Evolutionary conservation across 768 basidiomycete genomes (phyloP), one percentile per base, ranked within the genome.

Genomic region (Hydnum rufescens): DNA sequence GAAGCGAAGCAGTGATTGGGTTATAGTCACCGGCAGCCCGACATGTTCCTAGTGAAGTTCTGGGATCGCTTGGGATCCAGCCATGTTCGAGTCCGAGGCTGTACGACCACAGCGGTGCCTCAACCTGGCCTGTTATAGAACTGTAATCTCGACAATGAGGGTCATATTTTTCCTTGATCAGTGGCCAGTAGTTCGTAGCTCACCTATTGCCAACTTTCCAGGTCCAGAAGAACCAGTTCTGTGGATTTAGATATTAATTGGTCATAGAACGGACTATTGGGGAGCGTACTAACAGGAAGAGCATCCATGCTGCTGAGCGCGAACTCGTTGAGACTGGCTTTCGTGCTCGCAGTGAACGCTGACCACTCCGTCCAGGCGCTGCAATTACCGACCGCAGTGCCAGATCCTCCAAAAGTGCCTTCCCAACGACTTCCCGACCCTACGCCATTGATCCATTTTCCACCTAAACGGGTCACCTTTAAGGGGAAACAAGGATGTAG

Each of bases 221-320:
- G 1, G 86, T 92, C 93, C 93, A 97, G 74, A 95, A 97, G 74
- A 95, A 96, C 71, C 78, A 95, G 62, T 96, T 79, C 28, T 46
- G 49, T 6, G 19, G 18, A 19, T 29, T 39, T 26, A 44, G 31
- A 50, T 51, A 56, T 23, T 31, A 32, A 25, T 6, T 23, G 54
- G 26, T 8, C 19, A 8, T 8, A 39, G 36, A 8, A 8, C 19
- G 8, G 19, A 19, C 36, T 19, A 39, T 8, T 8, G 8, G 19
- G 8, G 42, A 42, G 36, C 42, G 52, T 31, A 44, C 28, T 48
- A 34, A 32, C 30, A 16, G 19, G 44, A 42, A 96, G 72, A 13
- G 90, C 82, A 64, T 92, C 89, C 92, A 96, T 96, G 59, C 81
- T 84, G 13, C 82, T 74, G 63, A 83, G 59, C 1, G 87, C 81